phyloP scores from a whole-genome alignment of 768 basidiomycete species.

The Leccinum disarticulatum region DNA sequence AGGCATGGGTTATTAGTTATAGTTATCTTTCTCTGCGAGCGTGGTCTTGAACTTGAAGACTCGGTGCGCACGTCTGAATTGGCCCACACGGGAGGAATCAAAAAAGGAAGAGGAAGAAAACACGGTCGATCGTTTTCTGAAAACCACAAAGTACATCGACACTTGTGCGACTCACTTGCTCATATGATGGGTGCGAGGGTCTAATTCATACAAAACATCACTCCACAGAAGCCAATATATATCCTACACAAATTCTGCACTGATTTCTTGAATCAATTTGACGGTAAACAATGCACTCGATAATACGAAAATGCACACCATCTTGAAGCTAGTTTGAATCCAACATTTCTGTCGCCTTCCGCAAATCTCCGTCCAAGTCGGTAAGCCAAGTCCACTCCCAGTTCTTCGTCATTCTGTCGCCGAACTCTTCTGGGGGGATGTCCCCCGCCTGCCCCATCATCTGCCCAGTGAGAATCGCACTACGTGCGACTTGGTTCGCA shows the following conservation, averaged over 20 bases:
- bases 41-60: background rate
- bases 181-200: too few species aligned
- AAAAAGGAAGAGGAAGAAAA: too few species aligned
- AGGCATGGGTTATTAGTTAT: background rate
- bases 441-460: constrained; percentile 17
- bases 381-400: constrained; percentile 55
- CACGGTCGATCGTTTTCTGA: too few species aligned
- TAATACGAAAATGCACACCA: background rate
- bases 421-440: constrained; percentile 39
- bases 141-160: too few species aligned
- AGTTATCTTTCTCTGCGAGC: background rate
- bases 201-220: too few species aligned
- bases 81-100: too few species aligned
- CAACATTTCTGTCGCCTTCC: constrained; percentile 20
- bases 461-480: constrained; percentile 21
- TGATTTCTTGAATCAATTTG: background rate
- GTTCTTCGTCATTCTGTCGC: constrained; percentile 42
- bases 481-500: constrained; percentile 35
- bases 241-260: too few species aligned
- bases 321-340: constrained; percentile 1
- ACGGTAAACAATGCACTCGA: background rate
- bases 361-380: constrained; percentile 21
- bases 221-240: too few species aligned
- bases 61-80: background rate
- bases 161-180: too few species aligned